Evolutionary conservation across 257 asterid genomes (phyloP).

Genomic region (Nicotiana benthamiana): DNA sequence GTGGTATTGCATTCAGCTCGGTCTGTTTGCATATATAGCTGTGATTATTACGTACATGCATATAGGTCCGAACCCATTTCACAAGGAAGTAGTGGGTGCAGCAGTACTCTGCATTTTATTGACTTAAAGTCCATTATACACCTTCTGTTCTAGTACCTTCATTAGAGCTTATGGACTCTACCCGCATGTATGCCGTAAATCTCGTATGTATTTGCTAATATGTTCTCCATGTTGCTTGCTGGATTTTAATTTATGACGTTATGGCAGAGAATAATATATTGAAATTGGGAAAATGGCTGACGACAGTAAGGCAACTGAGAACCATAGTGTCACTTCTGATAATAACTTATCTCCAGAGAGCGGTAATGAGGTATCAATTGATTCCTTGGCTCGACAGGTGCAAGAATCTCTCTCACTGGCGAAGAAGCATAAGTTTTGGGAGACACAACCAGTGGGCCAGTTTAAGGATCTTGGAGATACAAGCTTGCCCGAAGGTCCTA

Average conservation of each 20-base stretch:
- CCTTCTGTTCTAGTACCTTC: background rate
- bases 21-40: background rate
- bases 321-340: slow-evolving; percentile 5
- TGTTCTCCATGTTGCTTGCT: background rate
- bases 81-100: background rate
- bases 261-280: slow-evolving; percentile 5
- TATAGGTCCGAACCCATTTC: background rate
- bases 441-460: slow-evolving; percentile 30
- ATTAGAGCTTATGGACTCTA: background rate
- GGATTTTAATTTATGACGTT: background rate
- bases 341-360: slow-evolving; percentile 11
- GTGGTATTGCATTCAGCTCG: background rate
- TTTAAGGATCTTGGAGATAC: slow-evolving; percentile 26
- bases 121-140: background rate
- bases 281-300: slow-evolving; percentile 12
- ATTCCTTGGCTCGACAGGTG: slow-evolving; percentile 14
- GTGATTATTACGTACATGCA: background rate
- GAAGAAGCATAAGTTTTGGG: slow-evolving; percentile 29
- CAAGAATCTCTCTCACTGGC: slow-evolving; percentile 24
- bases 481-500: slow-evolving; percentile 25
- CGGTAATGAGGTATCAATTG: slow-evolving; percentile 15
- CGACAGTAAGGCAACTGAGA: slow-evolving; percentile 6
- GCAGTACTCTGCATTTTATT: background rate
- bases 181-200: background rate
- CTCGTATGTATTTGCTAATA: background rate